Conservation (phyloP, 768 basidiomycete species). For the Lentinula detonsa region DNA sequence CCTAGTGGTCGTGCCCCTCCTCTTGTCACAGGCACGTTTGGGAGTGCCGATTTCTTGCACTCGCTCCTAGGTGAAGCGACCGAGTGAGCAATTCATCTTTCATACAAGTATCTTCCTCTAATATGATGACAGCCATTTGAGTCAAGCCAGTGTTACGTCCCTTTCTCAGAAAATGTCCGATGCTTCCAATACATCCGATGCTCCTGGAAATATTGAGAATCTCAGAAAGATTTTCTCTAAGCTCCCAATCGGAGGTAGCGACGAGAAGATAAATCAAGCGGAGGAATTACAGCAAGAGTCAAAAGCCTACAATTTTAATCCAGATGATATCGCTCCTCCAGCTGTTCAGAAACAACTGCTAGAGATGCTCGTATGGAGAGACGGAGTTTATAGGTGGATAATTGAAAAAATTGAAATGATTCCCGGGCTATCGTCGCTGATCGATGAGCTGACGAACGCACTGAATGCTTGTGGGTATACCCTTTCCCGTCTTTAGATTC, state of each 20-base stretch:
- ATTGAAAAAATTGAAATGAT: slow-evolving; percentile 57
- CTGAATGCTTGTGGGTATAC: slow-evolving; percentile 54
- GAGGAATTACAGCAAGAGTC: slow-evolving; percentile 49
- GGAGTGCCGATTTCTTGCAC: slow-evolving; percentile 62
- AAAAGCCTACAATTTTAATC: slow-evolving; percentile 59
- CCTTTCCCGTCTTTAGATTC: background rate
- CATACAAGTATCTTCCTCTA: background rate
- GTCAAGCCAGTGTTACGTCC: slow-evolving; percentile 57
- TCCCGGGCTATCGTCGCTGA: slow-evolving; percentile 49
- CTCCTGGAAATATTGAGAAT: slow-evolving; percentile 23
- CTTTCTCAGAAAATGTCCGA: slow-evolving; percentile 45
- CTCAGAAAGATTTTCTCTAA: slow-evolving; percentile 43
- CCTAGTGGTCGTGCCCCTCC: slow-evolving; percentile 54
- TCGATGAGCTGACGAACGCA: slow-evolving; percentile 59
- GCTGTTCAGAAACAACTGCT: slow-evolving; percentile 55
- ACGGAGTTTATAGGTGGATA: slow-evolving; percentile 48
- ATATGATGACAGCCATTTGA: slow-evolving; percentile 36
- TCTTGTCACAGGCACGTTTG: slow-evolving; percentile 65
- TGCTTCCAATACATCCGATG: slow-evolving; percentile 27
- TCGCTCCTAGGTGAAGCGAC: slow-evolving; percentile 61
- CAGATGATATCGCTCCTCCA: slow-evolving; percentile 54
- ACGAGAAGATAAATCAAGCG: slow-evolving; percentile 46
- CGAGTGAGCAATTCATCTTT: slow-evolving; percentile 34
- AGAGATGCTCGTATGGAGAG: slow-evolving; percentile 58
- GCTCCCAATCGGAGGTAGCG: slow-evolving; percentile 45